These are phyloP conservation scores for Talaromyces trachyspermus DNA, from an alignment of 495 filamentous ascomycete species.

Conservation along the genomic window DNA sequence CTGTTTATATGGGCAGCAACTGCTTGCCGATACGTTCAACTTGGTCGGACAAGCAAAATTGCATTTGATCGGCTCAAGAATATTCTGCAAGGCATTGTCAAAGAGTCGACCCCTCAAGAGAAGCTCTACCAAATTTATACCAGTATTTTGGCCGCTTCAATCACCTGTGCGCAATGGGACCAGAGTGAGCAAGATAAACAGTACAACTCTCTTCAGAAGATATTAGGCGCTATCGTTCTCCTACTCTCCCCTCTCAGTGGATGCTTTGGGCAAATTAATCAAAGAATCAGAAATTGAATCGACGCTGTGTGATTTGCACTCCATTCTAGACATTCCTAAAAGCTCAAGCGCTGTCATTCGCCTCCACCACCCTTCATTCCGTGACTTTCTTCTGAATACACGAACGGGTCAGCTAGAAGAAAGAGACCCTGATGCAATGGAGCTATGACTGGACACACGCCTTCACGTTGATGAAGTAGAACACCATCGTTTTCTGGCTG, in stretches of 20 bases:
- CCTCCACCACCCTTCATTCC: slow-evolving; percentile 45
- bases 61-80: slow-evolving; percentile 16
- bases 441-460: no score
- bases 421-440: no score
- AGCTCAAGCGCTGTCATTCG: slow-evolving; percentile 20
- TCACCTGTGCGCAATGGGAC: no score
- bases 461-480: slow-evolving; percentile 34
- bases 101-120: no score
- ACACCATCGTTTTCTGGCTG: slow-evolving; percentile 23
- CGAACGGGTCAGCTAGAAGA: slow-evolving; percentile 16
- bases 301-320: slow-evolving; percentile 6
- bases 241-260: no score
- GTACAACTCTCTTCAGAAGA: no score
- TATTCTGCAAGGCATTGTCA: slow-evolving; percentile 18
- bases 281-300: background rate
- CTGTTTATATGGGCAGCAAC: slow-evolving; percentile 40
- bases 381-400: slow-evolving; percentile 41
- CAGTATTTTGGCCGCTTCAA: no score
- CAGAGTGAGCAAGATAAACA: no score
- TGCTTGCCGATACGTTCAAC: slow-evolving; percentile 30
- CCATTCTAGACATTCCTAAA: slow-evolving; percentile 28
- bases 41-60: slow-evolving; percentile 12
- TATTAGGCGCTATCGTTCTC: no score
- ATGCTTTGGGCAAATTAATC: no score
- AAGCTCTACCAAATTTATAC: no score